Evolutionary conservation across 169 alveolate species (phyloP).

Genomic region (Miamiensis avidus): DNA sequence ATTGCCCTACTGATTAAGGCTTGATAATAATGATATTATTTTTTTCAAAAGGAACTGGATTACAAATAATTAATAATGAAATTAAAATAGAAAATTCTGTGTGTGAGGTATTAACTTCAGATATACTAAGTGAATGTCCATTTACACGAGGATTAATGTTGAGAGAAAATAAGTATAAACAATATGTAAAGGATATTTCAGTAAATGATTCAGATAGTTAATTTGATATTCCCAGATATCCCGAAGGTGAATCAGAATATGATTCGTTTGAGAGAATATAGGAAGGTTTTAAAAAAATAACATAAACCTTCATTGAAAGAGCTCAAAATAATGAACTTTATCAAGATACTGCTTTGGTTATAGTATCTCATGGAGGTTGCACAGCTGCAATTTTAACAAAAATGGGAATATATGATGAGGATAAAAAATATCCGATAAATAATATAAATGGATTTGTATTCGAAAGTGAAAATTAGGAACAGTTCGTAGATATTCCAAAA

Average conservation of each 20-base stretch:
- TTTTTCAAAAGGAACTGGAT: background rate
- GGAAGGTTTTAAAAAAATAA: too few species aligned
- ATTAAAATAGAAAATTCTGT: background rate
- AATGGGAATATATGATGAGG: background rate
- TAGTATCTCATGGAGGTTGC: background rate
- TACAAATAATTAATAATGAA: background rate
- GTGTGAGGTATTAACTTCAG: background rate
- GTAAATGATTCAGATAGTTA: background rate
- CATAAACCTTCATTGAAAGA: background rate
- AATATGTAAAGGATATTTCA: background rate
- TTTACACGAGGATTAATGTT: background rate
- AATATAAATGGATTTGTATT: background rate
- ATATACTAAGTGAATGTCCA: background rate
- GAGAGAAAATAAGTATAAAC: background rate
- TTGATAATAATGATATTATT: too few species aligned
- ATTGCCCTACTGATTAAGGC: background rate
- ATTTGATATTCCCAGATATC: background rate
- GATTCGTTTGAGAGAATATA: background rate
- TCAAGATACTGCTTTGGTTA: background rate
- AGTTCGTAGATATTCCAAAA: background rate
- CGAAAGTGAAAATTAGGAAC: background rate
- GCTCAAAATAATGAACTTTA: background rate
- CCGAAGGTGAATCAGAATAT: background rate
- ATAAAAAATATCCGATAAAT: background rate
- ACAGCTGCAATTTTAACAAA: background rate